Evolutionary conservation across 345 rosid genomes (phyloP), one percentile per base, ranked within the genome.

Genomic region (Arabis alpina): DNA sequence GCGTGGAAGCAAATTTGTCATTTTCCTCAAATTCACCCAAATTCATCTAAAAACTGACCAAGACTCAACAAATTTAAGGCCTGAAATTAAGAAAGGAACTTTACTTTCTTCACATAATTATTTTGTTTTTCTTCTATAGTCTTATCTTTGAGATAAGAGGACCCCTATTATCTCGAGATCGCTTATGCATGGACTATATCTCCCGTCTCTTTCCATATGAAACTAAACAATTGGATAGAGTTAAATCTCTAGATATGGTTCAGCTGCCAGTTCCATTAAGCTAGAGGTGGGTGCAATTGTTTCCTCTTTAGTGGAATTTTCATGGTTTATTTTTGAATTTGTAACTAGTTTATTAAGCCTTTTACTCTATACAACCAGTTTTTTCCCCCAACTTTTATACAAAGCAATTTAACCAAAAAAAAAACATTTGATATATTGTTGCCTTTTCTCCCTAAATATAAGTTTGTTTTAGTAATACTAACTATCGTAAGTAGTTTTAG

Each of bases 291-390:
- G 43, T 10, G 66, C 16, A 32, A 32, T 16, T 23, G 39, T 19
- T 13, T 16, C 43, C 55, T 11, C 30, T 16, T 28, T 48, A 6
- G 32, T 48, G 53, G 66, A 61, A 42, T 45, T 45, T 61, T 44
- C 27, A 28, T 47, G 12, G 54, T 2, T 32, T 43, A 2, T 60
- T 60, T 60, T 43, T 3, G 64, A 25, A 16, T 60, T 34, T n/a
- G 24, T 27, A 60, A 42, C 24, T 27, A 24, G 6, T 41, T 13
- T 58, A 6, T 13, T 6, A 7, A 25, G 36, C 3, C 8, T 25
- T 56, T 25, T 40, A 25, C 12, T 42, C 24, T 12, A 60, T 42
- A 42, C 14, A 15, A 42, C n/a, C 24, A 36, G 2, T 2, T 42
- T 16, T 24, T 40, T 59, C 2, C 12, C 42, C 4, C 34, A 40